phyloP scores from a whole-genome alignment of 2,329 filamentous ascomycete genomes.

The Talaromyces funiculosus region DNA sequence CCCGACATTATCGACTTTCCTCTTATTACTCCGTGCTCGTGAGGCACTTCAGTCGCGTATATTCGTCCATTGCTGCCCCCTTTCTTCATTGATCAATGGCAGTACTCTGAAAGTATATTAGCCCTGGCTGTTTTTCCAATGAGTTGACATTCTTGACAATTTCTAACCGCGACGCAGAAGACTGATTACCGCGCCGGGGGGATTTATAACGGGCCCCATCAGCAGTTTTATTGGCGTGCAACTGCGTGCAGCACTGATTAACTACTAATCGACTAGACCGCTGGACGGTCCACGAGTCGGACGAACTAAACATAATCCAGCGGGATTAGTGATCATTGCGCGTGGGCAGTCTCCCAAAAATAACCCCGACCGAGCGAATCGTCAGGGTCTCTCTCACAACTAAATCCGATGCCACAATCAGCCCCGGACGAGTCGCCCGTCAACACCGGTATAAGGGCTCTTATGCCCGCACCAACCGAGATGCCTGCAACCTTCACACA shows the following conservation, averaged over 20 bases:
- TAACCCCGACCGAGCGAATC: not conserved
- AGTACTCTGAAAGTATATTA: not conserved
- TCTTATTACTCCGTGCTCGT: not conserved
- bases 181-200: not conserved
- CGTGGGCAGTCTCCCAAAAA: not conserved
- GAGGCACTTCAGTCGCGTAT: not conserved
- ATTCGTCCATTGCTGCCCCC: not conserved
- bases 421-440: constrained; percentile 8
- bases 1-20: not conserved
- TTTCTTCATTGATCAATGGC: not conserved
- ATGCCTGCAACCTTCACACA: constrained; percentile 7
- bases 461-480: constrained; percentile 3
- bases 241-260: not conserved
- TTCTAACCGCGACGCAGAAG: too few relatives aligned
- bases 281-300: not conserved
- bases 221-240: not conserved
- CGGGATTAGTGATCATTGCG: not conserved
- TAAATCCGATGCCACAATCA: constrained; percentile 7
- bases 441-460: constrained; percentile 1
- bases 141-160: not conserved
- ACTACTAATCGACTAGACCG: constrained; percentile 5
- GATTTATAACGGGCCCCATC: not conserved
- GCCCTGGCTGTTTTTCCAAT: too few relatives aligned
- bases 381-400: not conserved
- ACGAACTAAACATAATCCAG: not conserved